Percentiles rank a stretch among this genome's conserved stretches.
These are phyloP conservation scores for Dorcoceras hygrometricum DNA, from an alignment of 257 asterid species.

Conservation along the genomic window DNA sequence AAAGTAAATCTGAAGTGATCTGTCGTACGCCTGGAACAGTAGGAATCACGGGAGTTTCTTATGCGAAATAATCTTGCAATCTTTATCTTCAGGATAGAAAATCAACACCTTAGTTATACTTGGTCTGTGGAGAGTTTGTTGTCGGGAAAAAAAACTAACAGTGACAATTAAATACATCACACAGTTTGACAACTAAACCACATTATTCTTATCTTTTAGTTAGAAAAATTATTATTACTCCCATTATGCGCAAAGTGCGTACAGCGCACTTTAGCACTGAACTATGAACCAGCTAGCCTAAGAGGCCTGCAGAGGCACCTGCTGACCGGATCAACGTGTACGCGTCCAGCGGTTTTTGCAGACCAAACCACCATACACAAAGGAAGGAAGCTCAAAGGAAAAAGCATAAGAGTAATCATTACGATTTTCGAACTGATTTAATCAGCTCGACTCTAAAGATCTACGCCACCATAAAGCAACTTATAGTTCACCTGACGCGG, in stretches of 20 bases:
- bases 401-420: conserved; percentile 13
- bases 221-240: not conserved
- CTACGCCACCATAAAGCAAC: not conserved
- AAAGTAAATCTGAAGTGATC: conserved; percentile 37
- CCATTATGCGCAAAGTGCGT: conserved; percentile 43
- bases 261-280: conserved; percentile 35
- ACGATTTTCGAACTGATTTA: not conserved
- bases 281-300: conserved; percentile 13
- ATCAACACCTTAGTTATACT: no score
- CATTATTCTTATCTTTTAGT: not conserved
- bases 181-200: no score
- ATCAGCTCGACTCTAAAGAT: conserved; percentile 20
- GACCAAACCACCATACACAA: conserved; percentile 1
- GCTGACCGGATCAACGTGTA: conserved; percentile 24
- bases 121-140: not conserved
- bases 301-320: conserved; percentile 22
- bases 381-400: not conserved
- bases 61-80: not conserved
- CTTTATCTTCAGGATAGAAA: not conserved
- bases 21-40: conserved; percentile 32
- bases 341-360: not conserved
- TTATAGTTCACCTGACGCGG: not conserved
- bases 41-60: conserved; percentile 5
- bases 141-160: no score
- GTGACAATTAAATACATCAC: not conserved